These are phyloP conservation scores for Kazachstania bromeliacearum DNA, from an alignment of 805 yeast genomes.

Conservation along the genomic window DNA sequence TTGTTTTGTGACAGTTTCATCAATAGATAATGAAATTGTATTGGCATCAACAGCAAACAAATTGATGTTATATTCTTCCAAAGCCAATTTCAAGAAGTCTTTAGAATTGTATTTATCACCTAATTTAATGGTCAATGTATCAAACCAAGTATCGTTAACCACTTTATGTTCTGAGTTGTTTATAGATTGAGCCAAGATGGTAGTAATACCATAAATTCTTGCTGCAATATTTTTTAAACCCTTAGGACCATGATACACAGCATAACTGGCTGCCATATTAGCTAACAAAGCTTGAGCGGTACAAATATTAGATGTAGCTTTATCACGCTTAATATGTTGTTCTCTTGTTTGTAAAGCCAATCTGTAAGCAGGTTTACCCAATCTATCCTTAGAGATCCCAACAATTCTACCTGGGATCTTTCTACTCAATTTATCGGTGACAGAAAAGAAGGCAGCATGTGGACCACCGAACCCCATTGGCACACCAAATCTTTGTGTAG, in stretches of 20 bases:
- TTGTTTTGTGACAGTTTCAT: conserved; percentile 65
- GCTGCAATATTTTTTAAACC: conserved; percentile 73
- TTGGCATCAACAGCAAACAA: conserved; percentile 55
- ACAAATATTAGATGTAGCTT: conserved; percentile 95
- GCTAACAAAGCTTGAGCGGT: conserved; percentile 97
- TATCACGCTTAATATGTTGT: conserved; percentile 95
- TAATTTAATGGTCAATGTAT: conserved; percentile 66
- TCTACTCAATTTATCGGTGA: conserved; percentile 67
- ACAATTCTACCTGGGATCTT: conserved; percentile 95
- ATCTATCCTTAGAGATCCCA: conserved; percentile 85
- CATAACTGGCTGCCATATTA: conserved; percentile 91
- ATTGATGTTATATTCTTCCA: conserved; percentile 57
- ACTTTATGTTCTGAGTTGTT: conserved; percentile 32
- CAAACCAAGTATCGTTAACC: conserved; percentile 64
- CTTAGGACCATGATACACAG: conserved; percentile 89
- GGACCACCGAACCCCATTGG: conserved; percentile 99
- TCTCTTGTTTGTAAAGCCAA: conserved; percentile 96
- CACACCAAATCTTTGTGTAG: conserved; percentile 93
- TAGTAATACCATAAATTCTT: conserved; percentile 66
- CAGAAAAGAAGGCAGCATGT: conserved; percentile 95
- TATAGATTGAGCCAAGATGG: conserved; percentile 49
- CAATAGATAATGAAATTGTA: conserved; percentile 73
- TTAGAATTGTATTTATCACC: conserved; percentile 35
- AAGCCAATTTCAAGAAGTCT: conserved; percentile 12
- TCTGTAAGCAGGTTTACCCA: conserved; percentile 82